Conservation (phyloP, 2,329 filamentous ascomycete genomes). For the Clonostachys sp. region DNA sequence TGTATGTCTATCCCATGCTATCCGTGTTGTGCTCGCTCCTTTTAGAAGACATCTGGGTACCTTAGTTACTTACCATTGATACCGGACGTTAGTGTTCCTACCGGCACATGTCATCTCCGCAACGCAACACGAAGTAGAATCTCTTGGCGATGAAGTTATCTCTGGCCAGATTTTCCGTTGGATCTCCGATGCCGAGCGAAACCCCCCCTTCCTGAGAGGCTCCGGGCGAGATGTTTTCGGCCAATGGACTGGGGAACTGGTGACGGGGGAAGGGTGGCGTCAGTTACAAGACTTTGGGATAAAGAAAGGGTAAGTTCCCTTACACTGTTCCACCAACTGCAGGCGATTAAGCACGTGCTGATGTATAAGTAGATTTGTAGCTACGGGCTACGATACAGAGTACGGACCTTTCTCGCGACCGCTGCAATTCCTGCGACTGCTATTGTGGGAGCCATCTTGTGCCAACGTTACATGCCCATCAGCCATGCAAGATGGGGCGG, state of each 20-base stretch:
- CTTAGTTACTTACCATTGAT: not conserved
- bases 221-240: conserved; percentile 59
- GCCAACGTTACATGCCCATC: conserved; percentile 61
- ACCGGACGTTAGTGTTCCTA: conserved; percentile 37
- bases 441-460: conserved; percentile 55
- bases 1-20: conserved; percentile 22
- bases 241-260: conserved; percentile 49
- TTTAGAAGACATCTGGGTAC: too few relatives aligned
- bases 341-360: not conserved
- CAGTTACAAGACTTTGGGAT: conserved; percentile 55
- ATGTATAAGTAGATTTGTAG: conserved; percentile 37
- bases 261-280: conserved; percentile 65
- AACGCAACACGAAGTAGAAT: conserved; percentile 35
- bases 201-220: conserved; percentile 54
- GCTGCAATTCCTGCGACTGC: conserved; percentile 52
- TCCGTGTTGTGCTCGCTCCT: too few relatives aligned
- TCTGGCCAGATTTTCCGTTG: conserved; percentile 49
- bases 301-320: conserved; percentile 34
- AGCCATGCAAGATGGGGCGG: conserved; percentile 63
- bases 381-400: conserved; percentile 49
- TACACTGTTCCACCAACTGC: too few relatives aligned
- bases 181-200: conserved; percentile 60
- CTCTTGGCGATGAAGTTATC: conserved; percentile 48
- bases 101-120: conserved; percentile 29
- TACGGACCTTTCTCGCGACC: conserved; percentile 46